Percentiles rank a stretch among this genome's conserved stretches.
Conservation (phyloP, 805 yeast species). For the Hyphopichia homilentoma region DNA sequence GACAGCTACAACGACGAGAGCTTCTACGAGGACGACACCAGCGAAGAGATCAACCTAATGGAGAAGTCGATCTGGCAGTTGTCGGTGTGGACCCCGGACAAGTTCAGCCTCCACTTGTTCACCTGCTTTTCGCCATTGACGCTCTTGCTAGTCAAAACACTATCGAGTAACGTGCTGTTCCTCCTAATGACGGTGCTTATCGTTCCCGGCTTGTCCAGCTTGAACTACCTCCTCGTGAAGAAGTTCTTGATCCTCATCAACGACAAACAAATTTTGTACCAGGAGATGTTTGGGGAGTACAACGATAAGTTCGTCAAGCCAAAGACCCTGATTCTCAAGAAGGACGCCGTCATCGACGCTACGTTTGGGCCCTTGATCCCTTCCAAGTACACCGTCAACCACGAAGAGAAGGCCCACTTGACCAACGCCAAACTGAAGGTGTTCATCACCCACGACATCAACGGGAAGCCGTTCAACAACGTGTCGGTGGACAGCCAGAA, state of each 20-base stretch:
- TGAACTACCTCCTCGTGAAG: constrained; percentile 31
- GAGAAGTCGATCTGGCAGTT: constrained; percentile 50
- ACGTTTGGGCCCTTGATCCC: constrained; percentile 36
- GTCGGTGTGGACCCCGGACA: constrained; percentile 64
- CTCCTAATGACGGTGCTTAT: constrained; percentile 19
- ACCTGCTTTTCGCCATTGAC: constrained; percentile 60
- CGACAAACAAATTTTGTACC: constrained; percentile 58
- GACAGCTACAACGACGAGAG: constrained; percentile 17
- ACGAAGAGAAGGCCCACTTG: constrained; percentile 15
- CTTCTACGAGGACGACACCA: constrained; percentile 13
- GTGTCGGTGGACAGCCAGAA: not conserved
- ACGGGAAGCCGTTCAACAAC: constrained; percentile 29
- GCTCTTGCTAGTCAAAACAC: constrained; percentile 38
- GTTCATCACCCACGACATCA: constrained; percentile 50
- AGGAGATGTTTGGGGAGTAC: constrained; percentile 62
- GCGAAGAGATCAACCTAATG: constrained; percentile 11
- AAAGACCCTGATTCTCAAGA: constrained; percentile 43
- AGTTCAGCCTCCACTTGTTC: constrained; percentile 48
- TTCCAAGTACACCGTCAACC: constrained; percentile 19
- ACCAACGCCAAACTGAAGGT: constrained; percentile 29
- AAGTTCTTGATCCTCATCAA: constrained; percentile 46
- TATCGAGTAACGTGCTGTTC: constrained; percentile 12
- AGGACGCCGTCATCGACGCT: constrained; percentile 63
- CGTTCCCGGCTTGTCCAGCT: constrained; percentile 3
- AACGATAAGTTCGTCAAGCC: constrained; percentile 62